Evolutionary conservation across 2,329 filamentous ascomycete species (phyloP).

Genomic region (Beauveria sp.): DNA sequence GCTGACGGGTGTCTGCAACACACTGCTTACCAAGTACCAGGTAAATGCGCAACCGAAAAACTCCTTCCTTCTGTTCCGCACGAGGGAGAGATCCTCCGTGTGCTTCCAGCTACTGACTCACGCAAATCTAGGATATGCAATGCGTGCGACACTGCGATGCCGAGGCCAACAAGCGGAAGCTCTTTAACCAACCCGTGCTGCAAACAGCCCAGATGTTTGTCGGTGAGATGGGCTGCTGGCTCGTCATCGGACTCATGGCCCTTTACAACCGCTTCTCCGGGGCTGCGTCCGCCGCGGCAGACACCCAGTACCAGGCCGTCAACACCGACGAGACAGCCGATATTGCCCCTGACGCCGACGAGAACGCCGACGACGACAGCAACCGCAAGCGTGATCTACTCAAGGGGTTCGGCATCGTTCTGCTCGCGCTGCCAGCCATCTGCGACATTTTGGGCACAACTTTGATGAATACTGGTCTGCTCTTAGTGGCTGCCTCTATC

Average conservation of each 20-base stretch:
- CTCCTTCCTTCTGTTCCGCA: conserved; percentile 16
- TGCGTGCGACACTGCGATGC: conserved; percentile 81
- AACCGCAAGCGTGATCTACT: conserved; percentile 51
- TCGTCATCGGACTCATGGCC: conserved; percentile 67
- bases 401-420: conserved; percentile 59
- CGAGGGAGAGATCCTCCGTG: neutral
- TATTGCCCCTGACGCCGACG: conserved; percentile 27
- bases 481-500: conserved; percentile 91
- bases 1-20: conserved; percentile 92
- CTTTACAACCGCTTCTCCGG: conserved; percentile 54
- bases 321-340: conserved; percentile 38
- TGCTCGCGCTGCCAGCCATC: conserved; percentile 79
- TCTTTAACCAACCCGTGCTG: conserved; percentile 91
- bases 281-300: conserved; percentile 30
- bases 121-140: conserved; percentile 70
- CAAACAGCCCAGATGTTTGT: conserved; percentile 98
- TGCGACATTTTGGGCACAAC: conserved; percentile 95
- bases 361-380: conserved; percentile 29
- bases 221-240: conserved; percentile 92
- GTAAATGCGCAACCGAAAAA: conserved; percentile 34
- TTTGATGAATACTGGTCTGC: conserved; percentile 89
- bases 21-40: conserved; percentile 93
- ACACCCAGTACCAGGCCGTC: conserved; percentile 60
- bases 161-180: conserved; percentile 55
- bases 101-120: no score